Evolutionary conservation across 2,329 filamentous ascomycete genomes (phyloP), one percentile per base, ranked within the genome.

Genomic region (Albophoma yamanashiensis): DNA sequence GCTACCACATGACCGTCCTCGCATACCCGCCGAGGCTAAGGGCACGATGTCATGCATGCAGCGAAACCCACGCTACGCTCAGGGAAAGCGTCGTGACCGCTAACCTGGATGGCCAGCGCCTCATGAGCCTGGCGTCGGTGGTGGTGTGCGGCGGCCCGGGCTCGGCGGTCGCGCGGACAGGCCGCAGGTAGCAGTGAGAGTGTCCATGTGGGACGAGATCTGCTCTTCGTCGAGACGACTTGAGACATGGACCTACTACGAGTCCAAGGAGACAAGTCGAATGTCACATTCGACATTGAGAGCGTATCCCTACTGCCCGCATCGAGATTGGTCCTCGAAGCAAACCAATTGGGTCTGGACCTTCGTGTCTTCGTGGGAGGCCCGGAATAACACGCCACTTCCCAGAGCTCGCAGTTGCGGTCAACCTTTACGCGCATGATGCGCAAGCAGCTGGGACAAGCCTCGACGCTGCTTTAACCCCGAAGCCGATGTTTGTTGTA

Each of bases 1-100:
- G 55, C 17, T 43, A 57, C 55, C 55, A 25, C n/a, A 57, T 57
- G 58, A 57, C 58, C 42, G 14, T 53, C 47, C 45, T 27, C 57
- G 55, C 58, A 61, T 63, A 63, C 58, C 62, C 62, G 62, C 62
- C 62, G 58, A 55, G 27, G 56, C 62, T 61, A 63, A 55, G 56
- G 22, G 50, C 43, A 25, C 7, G 57, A 55, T 47, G 59, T 22
- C 27, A 47, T 40, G 39, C 53, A 45, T 45, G 55, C 55, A 42
- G 55, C 31, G 40, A 42, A 17, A 25, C 42, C 43, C 20, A 45
- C 27, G 20, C 20, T 34, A 45, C n/a, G 22, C 1, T 17, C 50
- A 34, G 50, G 11, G 50, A 36, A 53, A 12, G n/a, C 43, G 22
- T 34, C 25, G 55, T 45, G 34, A 17, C 40, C 39, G 38, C 27